A percentile compares a stretch with the other conserved stretches of the same genome.
These are phyloP conservation scores for Carnegiea gigantea DNA, from an alignment of 179 eudicot species.

Conservation along the genomic window DNA sequence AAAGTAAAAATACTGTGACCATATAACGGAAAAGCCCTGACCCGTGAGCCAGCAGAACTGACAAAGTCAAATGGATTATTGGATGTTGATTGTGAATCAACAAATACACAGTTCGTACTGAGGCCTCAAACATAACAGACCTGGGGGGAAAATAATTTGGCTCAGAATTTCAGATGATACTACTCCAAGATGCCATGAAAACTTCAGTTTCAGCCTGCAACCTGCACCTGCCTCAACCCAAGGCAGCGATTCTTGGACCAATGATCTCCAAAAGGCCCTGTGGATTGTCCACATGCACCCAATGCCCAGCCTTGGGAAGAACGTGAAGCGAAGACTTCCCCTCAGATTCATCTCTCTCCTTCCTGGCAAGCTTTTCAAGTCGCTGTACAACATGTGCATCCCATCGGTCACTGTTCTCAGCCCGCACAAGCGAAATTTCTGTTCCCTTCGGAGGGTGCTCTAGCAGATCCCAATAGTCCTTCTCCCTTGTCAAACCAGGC, in stretches of 20 bases:
- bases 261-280: conserved; percentile 87
- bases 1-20: no score
- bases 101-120: not conserved
- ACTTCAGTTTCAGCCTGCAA: no score
- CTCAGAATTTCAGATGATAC: not conserved
- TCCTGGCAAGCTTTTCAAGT: conserved; percentile 54
- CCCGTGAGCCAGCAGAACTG: not conserved
- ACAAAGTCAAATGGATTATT: not conserved
- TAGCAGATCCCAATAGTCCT: conserved; percentile 71
- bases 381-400: conserved; percentile 52
- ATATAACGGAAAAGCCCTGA: no score
- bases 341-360: conserved; percentile 40
- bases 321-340: conserved; percentile 71
- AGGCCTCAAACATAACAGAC: not conserved
- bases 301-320: conserved; percentile 90
- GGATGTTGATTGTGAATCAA: not conserved
- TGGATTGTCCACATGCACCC: conserved; percentile 98
- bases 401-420: conserved; percentile 98
- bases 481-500: conserved; percentile 50
- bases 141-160: not conserved
- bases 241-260: conserved; percentile 69
- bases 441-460: conserved; percentile 71
- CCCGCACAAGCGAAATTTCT: conserved; percentile 72
- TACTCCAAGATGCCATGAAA: not conserved
- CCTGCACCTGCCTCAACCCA: conserved; percentile 27